phyloP scores from a whole-genome alignment of 225 moss, liverwort and hornwort species.

The Physcomitrellopsis africana region DNA sequence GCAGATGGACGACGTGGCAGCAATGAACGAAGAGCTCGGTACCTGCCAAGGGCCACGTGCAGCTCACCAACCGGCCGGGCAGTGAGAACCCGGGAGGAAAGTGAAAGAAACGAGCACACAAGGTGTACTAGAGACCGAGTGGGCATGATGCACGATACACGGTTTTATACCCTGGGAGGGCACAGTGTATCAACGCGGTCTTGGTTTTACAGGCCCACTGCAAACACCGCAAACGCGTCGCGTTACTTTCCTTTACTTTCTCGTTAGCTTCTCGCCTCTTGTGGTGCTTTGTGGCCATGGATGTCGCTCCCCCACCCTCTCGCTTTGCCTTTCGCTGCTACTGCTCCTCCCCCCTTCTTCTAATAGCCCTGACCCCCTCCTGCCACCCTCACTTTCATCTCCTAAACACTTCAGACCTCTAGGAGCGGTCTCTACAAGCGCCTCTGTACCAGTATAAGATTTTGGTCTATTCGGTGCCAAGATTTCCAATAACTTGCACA shows the following conservation, averaged over 20 bases:
- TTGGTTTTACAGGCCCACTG: background rate
- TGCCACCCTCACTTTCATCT: background rate
- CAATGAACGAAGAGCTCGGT: background rate
- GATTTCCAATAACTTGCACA: background rate
- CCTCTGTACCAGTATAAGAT: background rate
- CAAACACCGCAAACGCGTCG: slow-evolving; percentile 29
- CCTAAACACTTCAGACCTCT: too few species aligned
- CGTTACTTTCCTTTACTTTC: background rate
- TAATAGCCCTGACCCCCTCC: slow-evolving; percentile 13
- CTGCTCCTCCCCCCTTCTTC: slow-evolving; percentile 1
- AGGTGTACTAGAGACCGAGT: too few species aligned
- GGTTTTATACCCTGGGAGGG: background rate
- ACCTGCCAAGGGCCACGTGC: slow-evolving; percentile 34
- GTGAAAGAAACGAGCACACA: too few species aligned
- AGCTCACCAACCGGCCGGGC: slow-evolving; percentile 30
- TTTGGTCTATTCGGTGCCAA: background rate
- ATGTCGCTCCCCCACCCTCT: background rate
- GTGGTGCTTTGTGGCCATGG: slow-evolving; percentile 6
- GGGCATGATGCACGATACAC: too few species aligned
- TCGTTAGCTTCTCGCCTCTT: background rate
- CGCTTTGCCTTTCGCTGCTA: too few species aligned
- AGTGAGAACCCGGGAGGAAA: background rate
- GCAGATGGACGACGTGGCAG: background rate
- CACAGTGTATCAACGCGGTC: background rate
- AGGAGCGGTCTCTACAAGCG: too few species aligned